These are phyloP conservation scores for Bertia moriformis DNA, from an alignment of 2,329 filamentous ascomycete genomes.

Conservation along the genomic window DNA sequence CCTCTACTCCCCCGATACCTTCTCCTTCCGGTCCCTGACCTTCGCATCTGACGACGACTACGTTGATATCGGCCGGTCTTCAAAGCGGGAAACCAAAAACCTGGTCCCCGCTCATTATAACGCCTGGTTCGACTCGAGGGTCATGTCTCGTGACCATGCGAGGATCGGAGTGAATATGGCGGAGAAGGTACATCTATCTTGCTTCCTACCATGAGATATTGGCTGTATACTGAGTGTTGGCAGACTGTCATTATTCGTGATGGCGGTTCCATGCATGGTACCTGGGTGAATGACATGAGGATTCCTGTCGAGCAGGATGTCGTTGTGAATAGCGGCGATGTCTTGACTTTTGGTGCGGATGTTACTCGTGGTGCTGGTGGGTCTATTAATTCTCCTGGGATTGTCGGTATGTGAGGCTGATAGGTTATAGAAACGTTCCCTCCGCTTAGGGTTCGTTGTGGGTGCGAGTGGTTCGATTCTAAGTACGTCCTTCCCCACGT, in stretches of 20 bases:
- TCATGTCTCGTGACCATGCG: conserved; percentile 29
- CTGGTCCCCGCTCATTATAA: conserved; percentile 19
- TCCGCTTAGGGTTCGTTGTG: neutral
- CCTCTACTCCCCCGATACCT: neutral
- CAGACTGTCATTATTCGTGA: conserved; percentile 33
- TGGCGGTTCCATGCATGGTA: conserved; percentile 46
- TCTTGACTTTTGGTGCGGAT: conserved; percentile 29
- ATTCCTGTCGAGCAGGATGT: conserved; percentile 14
- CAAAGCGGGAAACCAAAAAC: conserved; percentile 18
- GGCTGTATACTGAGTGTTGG: neutral
- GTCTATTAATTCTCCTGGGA: neutral
- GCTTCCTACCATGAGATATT: neutral
- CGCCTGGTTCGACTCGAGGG: conserved; percentile 26
- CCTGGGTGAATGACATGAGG: conserved; percentile 31
- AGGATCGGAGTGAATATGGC: conserved; percentile 12
- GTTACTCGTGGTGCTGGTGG: conserved; percentile 29
- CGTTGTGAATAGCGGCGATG: conserved; percentile 16
- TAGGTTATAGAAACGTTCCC: neutral
- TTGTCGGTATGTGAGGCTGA: neutral
- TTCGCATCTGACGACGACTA: conserved; percentile 11
- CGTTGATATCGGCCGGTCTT: conserved; percentile 22
- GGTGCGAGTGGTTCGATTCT: neutral
- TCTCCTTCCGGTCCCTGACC: conserved; percentile 15
- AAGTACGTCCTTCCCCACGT: neutral
- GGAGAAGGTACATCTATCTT: conserved; percentile 2